Base-by-base conservation (phyloP, 208 protist genomes). In the Entamoeba histolytica region DNA sequence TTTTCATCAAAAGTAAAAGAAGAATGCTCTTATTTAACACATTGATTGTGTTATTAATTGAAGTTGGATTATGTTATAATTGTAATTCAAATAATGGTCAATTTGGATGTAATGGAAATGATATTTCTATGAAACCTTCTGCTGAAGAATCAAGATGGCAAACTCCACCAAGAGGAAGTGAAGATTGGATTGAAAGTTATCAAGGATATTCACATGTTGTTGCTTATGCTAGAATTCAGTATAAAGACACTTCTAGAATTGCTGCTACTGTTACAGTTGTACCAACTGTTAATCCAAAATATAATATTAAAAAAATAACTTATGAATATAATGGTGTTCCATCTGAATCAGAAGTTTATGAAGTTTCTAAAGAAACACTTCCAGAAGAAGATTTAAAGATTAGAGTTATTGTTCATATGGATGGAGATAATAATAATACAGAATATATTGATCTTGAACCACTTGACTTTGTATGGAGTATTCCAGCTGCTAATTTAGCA, bases 401-500 rank as follows among this genome's bases (percentile, higher is more conserved):
- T 47, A 91, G 47, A 31, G 47, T 95, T 19, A 47, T 93, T 49
- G 87, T 69, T 10, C 15, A 31, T 47, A 91, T 57, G 28, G 73
- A 14, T 12, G 95, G 94, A 39, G 39, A 44, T 44, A 44, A 44
- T 44, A 35, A 15, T 51, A 51, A 51, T 14, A 51, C 49, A 52
- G 50, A 69, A 44, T 92, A 49, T 15, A 19, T 96, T 14, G 61
- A 51, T 12, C 49, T 96, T 47, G 94, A 96, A 55, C 91, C 51
- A 7, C 39, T 96, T 23, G 55, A 96, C 51, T 96, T 96, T 55
- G 28, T 95, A n/a, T 96, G 95, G 95, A 95, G 95, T 44, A 47
- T 73, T 57, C 39, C 17, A 17, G 49, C 93, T 51, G 35, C 95
- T 17, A 92, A 55, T n/a, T 23, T 12, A 31, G 17, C 1, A 78